Percentiles rank a stretch among this genome's conserved stretches.
phyloP scores from a whole-genome alignment of 208 protist species.

The Acanthamoeba healyi region DNA sequence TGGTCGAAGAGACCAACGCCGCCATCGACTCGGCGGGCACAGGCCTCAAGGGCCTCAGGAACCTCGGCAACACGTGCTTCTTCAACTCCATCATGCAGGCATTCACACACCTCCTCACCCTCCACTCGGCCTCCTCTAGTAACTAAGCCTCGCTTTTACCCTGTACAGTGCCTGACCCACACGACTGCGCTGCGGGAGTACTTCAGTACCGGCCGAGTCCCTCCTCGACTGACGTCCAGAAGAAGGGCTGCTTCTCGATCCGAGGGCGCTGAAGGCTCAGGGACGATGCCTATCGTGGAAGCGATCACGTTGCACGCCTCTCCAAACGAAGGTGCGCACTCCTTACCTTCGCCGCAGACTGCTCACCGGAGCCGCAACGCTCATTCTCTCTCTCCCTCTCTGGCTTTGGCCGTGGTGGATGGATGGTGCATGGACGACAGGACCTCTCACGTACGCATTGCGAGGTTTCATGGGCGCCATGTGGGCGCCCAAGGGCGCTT shows the following conservation, averaged over 20 bases:
- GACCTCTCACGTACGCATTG: not conserved
- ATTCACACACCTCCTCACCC: not conserved
- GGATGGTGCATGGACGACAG: not conserved
- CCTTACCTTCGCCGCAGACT: too few species aligned
- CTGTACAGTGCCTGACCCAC: not conserved
- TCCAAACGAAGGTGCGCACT: not conserved
- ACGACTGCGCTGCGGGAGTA: not conserved
- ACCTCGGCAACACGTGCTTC: conserved; percentile 85
- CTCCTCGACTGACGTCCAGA: not conserved
- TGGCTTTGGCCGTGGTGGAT: not conserved
- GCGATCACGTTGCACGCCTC: not conserved
- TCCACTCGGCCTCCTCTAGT: not conserved
- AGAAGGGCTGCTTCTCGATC: too few species aligned
- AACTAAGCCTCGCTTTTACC: not conserved
- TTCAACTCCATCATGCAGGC: conserved; percentile 84
- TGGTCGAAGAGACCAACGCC: not conserved
- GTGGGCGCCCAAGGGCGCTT: not conserved
- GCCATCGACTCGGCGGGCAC: not conserved
- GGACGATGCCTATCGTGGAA: not conserved
- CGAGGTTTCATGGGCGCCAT: conserved; percentile 43
- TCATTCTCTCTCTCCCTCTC: not conserved
- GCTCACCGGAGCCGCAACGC: too few species aligned
- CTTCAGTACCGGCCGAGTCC: not conserved
- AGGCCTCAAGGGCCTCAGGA: conserved; percentile 79
- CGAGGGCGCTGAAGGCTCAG: not conserved